phyloP scores from a whole-genome alignment of 176 grass and related monocot genomes.

The Rhynchospora breviuscula region DNA sequence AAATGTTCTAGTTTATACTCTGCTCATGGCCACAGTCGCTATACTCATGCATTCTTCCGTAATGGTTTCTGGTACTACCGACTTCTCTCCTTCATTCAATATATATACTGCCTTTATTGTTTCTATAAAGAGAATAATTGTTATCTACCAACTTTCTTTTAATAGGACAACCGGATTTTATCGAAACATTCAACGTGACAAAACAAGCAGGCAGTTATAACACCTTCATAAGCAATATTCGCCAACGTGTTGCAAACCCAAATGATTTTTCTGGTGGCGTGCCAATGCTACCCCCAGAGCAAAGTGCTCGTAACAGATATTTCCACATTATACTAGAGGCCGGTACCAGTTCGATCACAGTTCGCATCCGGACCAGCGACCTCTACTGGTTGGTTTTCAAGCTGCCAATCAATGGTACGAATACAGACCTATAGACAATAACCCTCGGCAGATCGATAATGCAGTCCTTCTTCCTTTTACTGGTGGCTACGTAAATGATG shows the following conservation, averaged over 20 bases:
- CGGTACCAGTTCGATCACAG: conserved; percentile 14
- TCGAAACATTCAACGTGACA: conserved; percentile 4
- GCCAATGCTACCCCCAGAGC: background rate
- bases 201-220: conserved; percentile 21
- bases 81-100: background rate
- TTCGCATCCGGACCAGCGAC: conserved; percentile 3
- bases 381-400: conserved; percentile 21
- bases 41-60: conserved; percentile 21
- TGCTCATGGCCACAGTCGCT: conserved; percentile 8
- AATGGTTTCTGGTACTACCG: conserved; percentile 18
- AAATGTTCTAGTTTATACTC: background rate
- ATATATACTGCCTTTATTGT: background rate
- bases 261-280: background rate
- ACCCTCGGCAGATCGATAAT: background rate
- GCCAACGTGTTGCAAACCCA: background rate
- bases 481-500: background rate
- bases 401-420: conserved; percentile 7
- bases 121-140: background rate
- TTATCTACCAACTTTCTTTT: background rate
- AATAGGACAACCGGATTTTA: conserved; percentile 16
- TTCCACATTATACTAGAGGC: conserved; percentile 2
- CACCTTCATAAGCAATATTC: background rate
- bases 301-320: background rate
- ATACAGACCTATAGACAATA: background rate
- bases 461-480: background rate